phyloP scores from a whole-genome alignment of 2,329 filamentous ascomycete species.

The Tolypocladium ophioglossoides region DNA sequence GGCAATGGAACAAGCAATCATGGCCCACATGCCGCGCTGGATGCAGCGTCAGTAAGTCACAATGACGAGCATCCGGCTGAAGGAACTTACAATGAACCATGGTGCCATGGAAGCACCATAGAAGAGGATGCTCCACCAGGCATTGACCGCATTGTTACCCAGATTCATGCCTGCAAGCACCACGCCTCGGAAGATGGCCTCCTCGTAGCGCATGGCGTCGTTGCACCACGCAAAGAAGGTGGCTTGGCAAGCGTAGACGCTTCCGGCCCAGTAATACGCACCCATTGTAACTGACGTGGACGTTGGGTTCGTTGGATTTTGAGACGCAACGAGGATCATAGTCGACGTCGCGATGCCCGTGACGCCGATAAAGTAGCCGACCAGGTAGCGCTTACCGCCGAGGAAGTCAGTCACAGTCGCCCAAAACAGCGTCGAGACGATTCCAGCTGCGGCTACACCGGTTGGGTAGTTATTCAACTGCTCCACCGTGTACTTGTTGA shows the following conservation, averaged over 20 bases:
- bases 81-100: constrained; percentile 44
- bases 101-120: constrained; percentile 58
- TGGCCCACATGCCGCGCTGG: constrained; percentile 60
- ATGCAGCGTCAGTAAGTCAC: not conserved
- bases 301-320: constrained; percentile 21
- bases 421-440: constrained; percentile 56
- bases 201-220: constrained; percentile 54
- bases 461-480: constrained; percentile 49
- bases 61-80: constrained; percentile 1
- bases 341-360: constrained; percentile 51
- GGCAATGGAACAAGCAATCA: constrained; percentile 54
- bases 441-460: constrained; percentile 45
- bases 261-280: constrained; percentile 60
- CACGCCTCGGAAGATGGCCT: constrained; percentile 51
- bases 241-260: constrained; percentile 62
- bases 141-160: constrained; percentile 57
- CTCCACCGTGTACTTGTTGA: constrained; percentile 28
- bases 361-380: constrained; percentile 56
- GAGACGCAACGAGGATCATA: constrained; percentile 47
- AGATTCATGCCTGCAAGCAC: constrained; percentile 65
- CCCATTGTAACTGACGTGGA: constrained; percentile 47
- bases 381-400: constrained; percentile 52
- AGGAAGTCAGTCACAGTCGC: constrained; percentile 57
- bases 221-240: constrained; percentile 71
- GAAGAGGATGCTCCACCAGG: constrained; percentile 65